Evolutionary conservation across 1,284 basidiomycete genomes (phyloP), one percentile per base, ranked within the genome.

Genomic region (Melampsora larici-populina): DNA sequence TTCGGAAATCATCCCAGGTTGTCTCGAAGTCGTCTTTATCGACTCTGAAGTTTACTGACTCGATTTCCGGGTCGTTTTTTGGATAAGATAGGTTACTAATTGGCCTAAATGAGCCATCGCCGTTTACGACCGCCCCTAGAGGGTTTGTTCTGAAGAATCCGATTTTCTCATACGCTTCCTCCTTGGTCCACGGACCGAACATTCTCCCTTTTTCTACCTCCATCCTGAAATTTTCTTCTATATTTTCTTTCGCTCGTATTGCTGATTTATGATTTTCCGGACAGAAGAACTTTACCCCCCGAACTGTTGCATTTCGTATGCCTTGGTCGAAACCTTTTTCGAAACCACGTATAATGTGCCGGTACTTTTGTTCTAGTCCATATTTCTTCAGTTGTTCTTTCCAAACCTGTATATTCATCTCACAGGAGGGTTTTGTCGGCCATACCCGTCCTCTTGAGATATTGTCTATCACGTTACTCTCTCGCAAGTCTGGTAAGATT

Each of bases 121-220:
- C 66, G 26, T 68, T 68, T n/a, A n/a, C n/a, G n/a, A n/a, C n/a
- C n/a, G n/a, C n/a, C n/a, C n/a, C n/a, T n/a, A n/a, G n/a, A n/a
- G 66, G 66, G 40, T 40, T 43, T 13, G 66, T 68, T 43, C 66
- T 24, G n/a, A 68, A 68, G 29, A 68, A 68, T 68, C 17, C 11
- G 40, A 43, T 21, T 43, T 5, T 7, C 24, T n/a, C 66, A 5
- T 7, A 18, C 29, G 21, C 36, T 40, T 17, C 46, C 6, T 11
- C 46, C n/a, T n/a, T n/a, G n/a, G n/a, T n/a, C n/a, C n/a, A n/a
- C n/a, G n/a, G n/a, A n/a, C n/a, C n/a, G n/a, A 24, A 26, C 46
- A 46, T 46, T 4, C 46, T 11, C 18, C 29, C 21, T 24, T 29
- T 40, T 46, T 40, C 13, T 48, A 68, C n/a, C n/a, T n/a, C n/a